Evolutionary conservation across 805 yeast species (phyloP).

Genomic region (Hanseniaspora occidentalis): DNA sequence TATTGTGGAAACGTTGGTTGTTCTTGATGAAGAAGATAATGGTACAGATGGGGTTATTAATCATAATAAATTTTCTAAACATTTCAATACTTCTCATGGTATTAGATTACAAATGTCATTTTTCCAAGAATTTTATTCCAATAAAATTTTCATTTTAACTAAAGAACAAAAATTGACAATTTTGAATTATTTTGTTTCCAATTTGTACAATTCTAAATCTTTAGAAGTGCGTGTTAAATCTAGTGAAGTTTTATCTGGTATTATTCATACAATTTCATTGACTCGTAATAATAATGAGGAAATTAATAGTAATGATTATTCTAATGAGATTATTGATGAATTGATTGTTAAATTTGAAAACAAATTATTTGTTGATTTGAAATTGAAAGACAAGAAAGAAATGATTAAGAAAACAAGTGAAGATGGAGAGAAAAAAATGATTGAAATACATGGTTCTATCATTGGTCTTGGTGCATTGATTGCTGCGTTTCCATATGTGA

Average conservation of each 20-base stretch:
- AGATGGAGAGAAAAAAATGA: constrained; percentile 29
- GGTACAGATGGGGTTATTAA: no score
- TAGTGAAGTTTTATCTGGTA: constrained; percentile 62
- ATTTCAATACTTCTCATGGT: constrained; percentile 44
- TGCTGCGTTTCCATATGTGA: constrained; percentile 76
- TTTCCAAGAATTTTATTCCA: constrained; percentile 57
- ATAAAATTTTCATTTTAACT: constrained; percentile 46
- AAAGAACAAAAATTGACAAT: constrained; percentile 35
- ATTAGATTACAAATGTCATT: constrained; percentile 53
- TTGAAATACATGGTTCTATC: constrained; percentile 68
- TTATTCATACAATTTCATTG: constrained; percentile 53
- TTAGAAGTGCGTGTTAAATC: constrained; percentile 68
- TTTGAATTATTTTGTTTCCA: constrained; percentile 34
- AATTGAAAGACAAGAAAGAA: constrained; percentile 4
- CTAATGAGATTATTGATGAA: constrained; percentile 14
- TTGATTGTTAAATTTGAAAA: constrained; percentile 31
- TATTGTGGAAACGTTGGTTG: constrained; percentile 33
- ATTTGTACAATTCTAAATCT: constrained; percentile 46
- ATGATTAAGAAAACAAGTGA: constrained; percentile 17
- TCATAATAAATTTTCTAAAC: no score
- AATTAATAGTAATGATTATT: constrained; percentile 16
- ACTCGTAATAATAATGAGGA: no score
- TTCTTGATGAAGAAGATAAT: constrained; percentile 25
- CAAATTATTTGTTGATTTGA: constrained; percentile 1
- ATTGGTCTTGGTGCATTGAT: constrained; percentile 81